These are phyloP conservation scores for Telopea speciosissima DNA, from an alignment of 177 flowering plant genomes.

Conservation along the genomic window DNA sequence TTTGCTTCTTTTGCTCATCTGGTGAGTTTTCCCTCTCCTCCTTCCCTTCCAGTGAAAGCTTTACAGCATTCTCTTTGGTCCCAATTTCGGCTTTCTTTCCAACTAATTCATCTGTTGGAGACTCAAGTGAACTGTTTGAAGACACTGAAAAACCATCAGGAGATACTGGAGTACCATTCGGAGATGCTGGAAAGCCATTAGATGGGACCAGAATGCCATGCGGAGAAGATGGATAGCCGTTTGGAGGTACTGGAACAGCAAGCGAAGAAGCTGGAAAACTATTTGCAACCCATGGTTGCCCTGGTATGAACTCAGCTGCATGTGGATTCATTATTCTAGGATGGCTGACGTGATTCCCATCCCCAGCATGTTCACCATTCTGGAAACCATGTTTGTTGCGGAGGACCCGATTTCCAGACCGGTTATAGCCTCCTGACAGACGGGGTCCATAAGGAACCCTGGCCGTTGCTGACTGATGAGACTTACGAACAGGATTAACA, in stretches of 20 bases:
- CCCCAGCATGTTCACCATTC: slow-evolving; percentile 42
- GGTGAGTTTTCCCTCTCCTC: slow-evolving; percentile 17
- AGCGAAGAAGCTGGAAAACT: slow-evolving; percentile 27
- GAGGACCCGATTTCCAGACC: slow-evolving; percentile 55
- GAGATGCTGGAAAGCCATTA: slow-evolving; percentile 28
- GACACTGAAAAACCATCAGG: slow-evolving; percentile 31
- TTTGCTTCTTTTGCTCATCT: slow-evolving; percentile 14
- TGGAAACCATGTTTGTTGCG: slow-evolving; percentile 47
- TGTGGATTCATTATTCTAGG: slow-evolving; percentile 81
- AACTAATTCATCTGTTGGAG: slow-evolving; percentile 28
- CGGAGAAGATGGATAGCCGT: slow-evolving; percentile 30
- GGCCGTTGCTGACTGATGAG: slow-evolving; percentile 84
- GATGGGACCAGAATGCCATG: slow-evolving; percentile 39
- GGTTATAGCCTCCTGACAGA: slow-evolving; percentile 66
- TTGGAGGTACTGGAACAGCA: slow-evolving; percentile 36
- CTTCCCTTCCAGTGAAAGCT: slow-evolving; percentile 15
- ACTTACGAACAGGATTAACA: slow-evolving; percentile 59
- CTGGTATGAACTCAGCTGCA: slow-evolving; percentile 85
- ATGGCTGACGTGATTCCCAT: slow-evolving; percentile 46
- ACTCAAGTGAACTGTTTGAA: slow-evolving; percentile 28
- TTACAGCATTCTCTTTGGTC: slow-evolving; percentile 21
- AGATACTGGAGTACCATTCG: slow-evolving; percentile 29
- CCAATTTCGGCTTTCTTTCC: slow-evolving; percentile 25
- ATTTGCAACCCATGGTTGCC: slow-evolving; percentile 73
- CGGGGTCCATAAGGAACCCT: slow-evolving; percentile 93